Evolutionary conservation across 345 rosid species (phyloP), one percentile per base, ranked within the genome.

Genomic region (Eucalyptus victrix): DNA sequence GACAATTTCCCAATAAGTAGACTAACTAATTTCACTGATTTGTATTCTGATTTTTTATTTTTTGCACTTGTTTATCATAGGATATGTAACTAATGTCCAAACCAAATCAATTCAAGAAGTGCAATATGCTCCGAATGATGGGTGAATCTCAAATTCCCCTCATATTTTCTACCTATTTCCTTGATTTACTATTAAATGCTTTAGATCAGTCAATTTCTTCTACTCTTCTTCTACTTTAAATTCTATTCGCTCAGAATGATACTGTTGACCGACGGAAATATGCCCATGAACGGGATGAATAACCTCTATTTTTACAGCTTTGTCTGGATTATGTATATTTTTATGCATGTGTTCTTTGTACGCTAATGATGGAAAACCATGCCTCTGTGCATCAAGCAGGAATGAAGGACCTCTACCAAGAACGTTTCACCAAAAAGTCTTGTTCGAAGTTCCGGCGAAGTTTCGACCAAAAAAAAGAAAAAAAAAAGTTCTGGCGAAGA

Each of bases 401-500:
- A 28, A 14, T 30, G 34, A n/a, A 62, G 69, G 56, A 53, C 56
- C 69, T 30, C 69, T 30, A 30, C 69, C 34, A 19, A 88, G 58
- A 81, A 26, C 76, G 16, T 24, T 88, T 11, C 87, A 56, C 58
- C 86, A 80, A 19, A 88, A 81, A 49, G 67, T 51, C 26, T 49
- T 88, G 67, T 32, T 91, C 42, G 90, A 93, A 86, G 87, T 91
- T 45, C 49, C 1, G 47, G 47, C 47, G 47, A 45, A 45, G 47
- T 45, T 45, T 45, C 47, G 47, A 45, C 47, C 47, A 45, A 45
- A 45, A 45, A 45, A 45, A 44, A 44, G n/a, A 2, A 8, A 44
- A 44, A 45, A 45, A 45, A 45, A 45, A 9, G 47, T 45, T 23
- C 86, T 93, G 85, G 94, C 92, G 23, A 67, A 90, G n/a, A 94